Base-by-base conservation (phyloP, 495 filamentous ascomycete species). In the Xylaria venustula region DNA sequence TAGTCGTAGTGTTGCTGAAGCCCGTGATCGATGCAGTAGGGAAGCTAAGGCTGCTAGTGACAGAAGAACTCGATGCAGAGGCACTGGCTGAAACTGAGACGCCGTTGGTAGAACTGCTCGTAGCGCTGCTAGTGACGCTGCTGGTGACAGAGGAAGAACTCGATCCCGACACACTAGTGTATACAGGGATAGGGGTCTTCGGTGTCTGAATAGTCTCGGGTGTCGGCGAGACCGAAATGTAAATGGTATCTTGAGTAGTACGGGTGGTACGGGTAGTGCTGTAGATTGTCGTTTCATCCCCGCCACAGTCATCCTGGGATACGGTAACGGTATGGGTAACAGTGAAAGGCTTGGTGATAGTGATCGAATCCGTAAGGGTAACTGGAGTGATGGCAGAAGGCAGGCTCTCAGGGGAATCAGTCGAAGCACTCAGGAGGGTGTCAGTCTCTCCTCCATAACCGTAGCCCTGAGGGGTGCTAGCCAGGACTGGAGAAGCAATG, bases 371-470 rank as follows among this genome's bases (percentile, higher is more conserved):
- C 20, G 50, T 54, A 20, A 54, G 22, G 1, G 58, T 61, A 9
- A 54, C 14, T 7, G 49, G 48, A 19, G 40, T 20, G 26, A 40
- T 36, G 19, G 50, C n/a, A 26, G 32, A 47, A 3, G 50, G 50
- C 1, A 50, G 36, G 11, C 42, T 42, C 7, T 14, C 15, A 51
- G 46, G 20, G 0, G 14, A 28, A 22, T 19, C 52, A 20, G 32
- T 59, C 17, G 46, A 42, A 6, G 34, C 17, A 19, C 48, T 37
- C 11, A 45, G 2, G 11, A 32, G 1, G 8, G 57, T 40, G 11
- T 61, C 58, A 2, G 50, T 61, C 28, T 19, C n/a, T 15, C 20
- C 50, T 2, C 58, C 58, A 20, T 61, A 61, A n/a, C 58, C 50
- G 41, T 61, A 61, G 4, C 49, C 49, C 41, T 23, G 26, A 1